Base-by-base conservation (phyloP, 2,329 filamentous ascomycete species). In the Neospermospora avenae region DNA sequence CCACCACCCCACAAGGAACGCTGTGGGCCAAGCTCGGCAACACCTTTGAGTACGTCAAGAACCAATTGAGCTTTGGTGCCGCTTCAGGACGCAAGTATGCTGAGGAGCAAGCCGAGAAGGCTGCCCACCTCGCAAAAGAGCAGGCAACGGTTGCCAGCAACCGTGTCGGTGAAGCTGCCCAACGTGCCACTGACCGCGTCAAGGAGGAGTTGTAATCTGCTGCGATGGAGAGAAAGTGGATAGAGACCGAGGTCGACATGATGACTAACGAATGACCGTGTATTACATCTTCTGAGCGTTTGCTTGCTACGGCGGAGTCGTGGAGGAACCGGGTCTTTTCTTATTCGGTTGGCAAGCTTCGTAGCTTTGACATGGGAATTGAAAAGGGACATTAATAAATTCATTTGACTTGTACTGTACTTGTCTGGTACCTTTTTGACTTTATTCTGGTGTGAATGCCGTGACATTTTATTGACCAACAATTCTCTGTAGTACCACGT, bases 1-100 rank as follows among this genome's bases (percentile, higher is more conserved):
- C 87, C 4, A 83, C 80, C 8, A 82, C 82, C 28, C 88, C 90
- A 14, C 76, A 81, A 54, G 84, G 80, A 55, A 89, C 87, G 6
- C 74, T 91, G 51, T 82, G 85, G 64, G 86, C 85, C 71, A 88
- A 87, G 74, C 68, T 90, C 18, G 73, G 76, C 65, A 73, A 75
- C 42, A 72, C 74, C 44, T 67, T 74, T 22, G 72, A 79, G 65
- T 83, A 80, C 80, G 67, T 78, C 24, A 57, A 80, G 59, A 75
- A 78, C 37, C 78, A 82, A 69, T 63, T 82, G 56, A 78, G 74
- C 69, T 72, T 79, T 37, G 79, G 78, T 34, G 77, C 77, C 52
- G 72, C 77, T n/a, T 75, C 74, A 58, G 79, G 78, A 37, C 73
- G 76, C 31, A 75, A 76, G 35, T 73, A 81, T 64, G 71, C 69